Base-by-base conservation (phyloP, 768 basidiomycete species). In the Neoboletus subvelutipes region DNA sequence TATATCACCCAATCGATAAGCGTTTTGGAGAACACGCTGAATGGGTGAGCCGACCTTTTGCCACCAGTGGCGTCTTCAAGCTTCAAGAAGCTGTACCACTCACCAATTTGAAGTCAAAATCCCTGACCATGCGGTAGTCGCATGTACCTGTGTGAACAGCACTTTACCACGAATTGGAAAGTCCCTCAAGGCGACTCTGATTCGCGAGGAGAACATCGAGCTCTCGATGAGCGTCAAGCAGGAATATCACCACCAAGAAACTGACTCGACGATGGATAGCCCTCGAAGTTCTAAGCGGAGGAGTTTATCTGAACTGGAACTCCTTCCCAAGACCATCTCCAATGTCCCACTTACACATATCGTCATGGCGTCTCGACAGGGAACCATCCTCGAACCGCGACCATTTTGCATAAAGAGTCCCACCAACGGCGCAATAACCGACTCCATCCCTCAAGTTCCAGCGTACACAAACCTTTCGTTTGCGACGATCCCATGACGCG, bases 51-150 rank as follows among this genome's bases (percentile, higher is more conserved):
- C 39, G 42, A 28, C 20, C 39, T 49, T 57, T 48, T 26, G 18
- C 12, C n/a, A 20, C 17, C 46, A 55, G n/a, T 59, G 58, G 60
- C 58, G 58, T 55, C 41, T 52, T 56, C 18, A 45, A 42, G 46
- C 26, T 39, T 52, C 26, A 24, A 52, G 50, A 64, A 57, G 64
- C 55, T 47, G 43, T 40, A 48, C 28, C n/a, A 31, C 39, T 42
- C 36, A 40, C 45, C 22, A 18, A 34, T 26, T 46, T 39, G 28
- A 33, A 11, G 24, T 18, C 36, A 37, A 15, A 31, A 47, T 28
- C 56, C 56, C 57, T 66, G 49, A 64, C 48, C 65, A 70, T 46
- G 60, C 50, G 37, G 57, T 40, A 24, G 37, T 37, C 42, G 55
- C 62, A 56, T 58, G 64, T 46, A 43, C 18, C 24, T 48, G 5